phyloP scores from a whole-genome alignment of 179 eudicot genomes.

The Vitellaria paradoxa region DNA sequence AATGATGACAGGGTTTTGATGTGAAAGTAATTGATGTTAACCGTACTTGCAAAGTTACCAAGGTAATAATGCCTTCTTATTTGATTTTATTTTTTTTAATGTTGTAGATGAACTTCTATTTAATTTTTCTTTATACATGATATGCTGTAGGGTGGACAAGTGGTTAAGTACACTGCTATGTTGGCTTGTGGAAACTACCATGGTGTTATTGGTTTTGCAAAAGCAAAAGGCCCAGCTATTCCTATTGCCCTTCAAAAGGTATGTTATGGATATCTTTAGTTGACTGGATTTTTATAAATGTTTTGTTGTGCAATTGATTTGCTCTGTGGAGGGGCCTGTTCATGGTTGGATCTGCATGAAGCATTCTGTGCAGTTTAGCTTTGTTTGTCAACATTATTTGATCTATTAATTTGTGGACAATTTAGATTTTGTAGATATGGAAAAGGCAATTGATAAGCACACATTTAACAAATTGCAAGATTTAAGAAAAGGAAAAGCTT shows the following conservation, averaged over 20 bases:
- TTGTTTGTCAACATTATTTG: background rate
- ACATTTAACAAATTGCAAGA: too few species aligned
- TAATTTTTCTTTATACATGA: constrained; percentile 6
- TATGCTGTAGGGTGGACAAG: constrained; percentile 72
- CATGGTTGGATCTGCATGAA: background rate
- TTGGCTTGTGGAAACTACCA: constrained; percentile 91
- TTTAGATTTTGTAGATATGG: background rate
- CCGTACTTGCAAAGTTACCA: constrained; percentile 83
- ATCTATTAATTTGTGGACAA: background rate
- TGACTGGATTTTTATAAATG: background rate
- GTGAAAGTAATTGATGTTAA: constrained; percentile 69
- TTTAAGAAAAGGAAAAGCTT: too few species aligned
- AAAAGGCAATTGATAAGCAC: too few species aligned
- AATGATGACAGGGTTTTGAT: constrained; percentile 78
- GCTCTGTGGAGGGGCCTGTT: background rate
- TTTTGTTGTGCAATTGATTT: background rate
- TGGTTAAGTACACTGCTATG: constrained; percentile 70
- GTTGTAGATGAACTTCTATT: constrained; percentile 2
- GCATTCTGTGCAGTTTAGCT: background rate
- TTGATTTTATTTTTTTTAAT: constrained; percentile 11
- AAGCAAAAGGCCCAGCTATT: constrained; percentile 78
- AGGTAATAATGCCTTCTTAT: constrained; percentile 41
- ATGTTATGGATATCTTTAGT: constrained; percentile 10
- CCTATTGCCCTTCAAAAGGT: constrained; percentile 88
- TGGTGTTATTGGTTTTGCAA: constrained; percentile 87